Percentiles rank a stretch among this genome's conserved stretches.
These are phyloP conservation scores for Chrysanthemum seticuspe DNA, from an alignment of 129 eudicot species.

Conservation along the genomic window DNA sequence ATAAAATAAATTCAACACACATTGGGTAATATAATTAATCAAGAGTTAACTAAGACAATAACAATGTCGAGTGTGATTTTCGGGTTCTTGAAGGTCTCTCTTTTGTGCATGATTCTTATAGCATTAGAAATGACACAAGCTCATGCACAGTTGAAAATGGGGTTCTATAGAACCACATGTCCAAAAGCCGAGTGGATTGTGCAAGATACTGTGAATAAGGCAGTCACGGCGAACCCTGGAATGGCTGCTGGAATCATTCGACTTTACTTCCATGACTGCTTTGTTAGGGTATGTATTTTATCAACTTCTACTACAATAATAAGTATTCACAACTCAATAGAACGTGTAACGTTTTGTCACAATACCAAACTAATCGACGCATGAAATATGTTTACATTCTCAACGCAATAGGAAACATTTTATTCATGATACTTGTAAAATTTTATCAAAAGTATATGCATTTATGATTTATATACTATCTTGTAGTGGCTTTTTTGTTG, in stretches of 20 bases:
- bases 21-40: neutral
- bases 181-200: slow-evolving; percentile 47
- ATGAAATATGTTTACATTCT: neutral
- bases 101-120: slow-evolving; percentile 24
- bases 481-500: neutral
- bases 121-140: slow-evolving; percentile 26
- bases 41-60: slow-evolving; percentile 5
- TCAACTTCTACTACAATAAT: neutral
- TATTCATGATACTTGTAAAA: too few relatives aligned
- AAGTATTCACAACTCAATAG: neutral
- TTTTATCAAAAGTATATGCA: too few relatives aligned
- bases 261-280: slow-evolving; percentile 57
- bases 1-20: slow-evolving; percentile 3
- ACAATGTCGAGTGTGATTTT: slow-evolving; percentile 20
- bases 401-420: too few relatives aligned
- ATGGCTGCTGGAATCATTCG: slow-evolving; percentile 60
- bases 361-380: neutral
- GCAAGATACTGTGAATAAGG: slow-evolving; percentile 30
- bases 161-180: slow-evolving; percentile 40
- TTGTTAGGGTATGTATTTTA: slow-evolving; percentile 42
- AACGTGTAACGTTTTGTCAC: neutral
- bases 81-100: slow-evolving; percentile 21
- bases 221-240: slow-evolving; percentile 35
- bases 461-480: neutral
- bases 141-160: slow-evolving; percentile 22